Evolutionary conservation across 345 rosid species (phyloP).

Genomic region (Pseudoturritis turrita): DNA sequence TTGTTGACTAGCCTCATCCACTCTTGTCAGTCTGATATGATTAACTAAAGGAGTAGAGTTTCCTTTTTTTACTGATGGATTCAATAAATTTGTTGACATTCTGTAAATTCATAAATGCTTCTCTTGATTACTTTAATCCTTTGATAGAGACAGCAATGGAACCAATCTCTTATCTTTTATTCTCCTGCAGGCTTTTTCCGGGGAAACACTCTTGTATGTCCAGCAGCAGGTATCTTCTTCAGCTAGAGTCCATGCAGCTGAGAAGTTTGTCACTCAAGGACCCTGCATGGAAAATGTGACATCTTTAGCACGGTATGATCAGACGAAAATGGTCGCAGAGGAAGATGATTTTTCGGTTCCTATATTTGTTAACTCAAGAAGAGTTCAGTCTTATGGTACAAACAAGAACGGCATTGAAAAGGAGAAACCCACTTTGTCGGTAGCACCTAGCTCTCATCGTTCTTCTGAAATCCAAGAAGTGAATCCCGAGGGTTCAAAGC

Average conservation of each 20-base stretch:
- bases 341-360: conserved; percentile 70
- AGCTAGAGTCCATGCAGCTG: conserved; percentile 25
- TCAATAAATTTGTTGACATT: background rate
- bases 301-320: conserved; percentile 27
- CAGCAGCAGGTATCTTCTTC: conserved; percentile 34
- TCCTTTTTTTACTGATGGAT: background rate
- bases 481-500: conserved; percentile 12
- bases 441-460: conserved; percentile 4
- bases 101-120: background rate
- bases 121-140: background rate
- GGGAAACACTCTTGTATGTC: conserved; percentile 30
- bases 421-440: conserved; percentile 16
- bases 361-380: conserved; percentile 39
- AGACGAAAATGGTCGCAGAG: conserved; percentile 36
- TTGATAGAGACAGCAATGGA: background rate
- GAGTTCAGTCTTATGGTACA: conserved; percentile 17
- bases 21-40: too few relatives aligned
- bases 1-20: background rate
- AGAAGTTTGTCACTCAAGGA: conserved; percentile 27
- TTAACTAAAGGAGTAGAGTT: too few relatives aligned
- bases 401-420: conserved; percentile 19
- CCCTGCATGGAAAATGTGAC: conserved; percentile 21
- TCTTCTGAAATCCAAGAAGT: conserved; percentile 22
- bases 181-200: conserved; percentile 37
- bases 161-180: background rate